A percentile compares a stretch with the other conserved stretches of the same genome.
Evolutionary conservation across 1,139 yeast species (phyloP).

Genomic region (Geotrichum australiense): DNA sequence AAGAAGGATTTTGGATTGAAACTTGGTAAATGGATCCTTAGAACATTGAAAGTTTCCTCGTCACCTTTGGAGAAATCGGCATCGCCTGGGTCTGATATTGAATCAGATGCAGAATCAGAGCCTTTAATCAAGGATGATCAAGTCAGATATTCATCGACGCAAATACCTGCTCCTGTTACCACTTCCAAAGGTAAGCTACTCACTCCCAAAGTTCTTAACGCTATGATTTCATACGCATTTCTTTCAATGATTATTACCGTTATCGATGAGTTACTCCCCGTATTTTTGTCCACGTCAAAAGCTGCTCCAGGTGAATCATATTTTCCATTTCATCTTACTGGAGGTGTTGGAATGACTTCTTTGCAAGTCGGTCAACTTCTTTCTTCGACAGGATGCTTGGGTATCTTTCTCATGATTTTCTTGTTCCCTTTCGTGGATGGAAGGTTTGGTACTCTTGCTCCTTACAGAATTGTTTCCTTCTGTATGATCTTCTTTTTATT

Average conservation of each 20-base stretch:
- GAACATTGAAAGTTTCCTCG: background rate
- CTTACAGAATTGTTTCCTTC: slow-evolving; percentile 39
- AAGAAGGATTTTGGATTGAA: slow-evolving; percentile 47
- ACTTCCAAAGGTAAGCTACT: slow-evolving; percentile 8
- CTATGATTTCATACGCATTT: slow-evolving; percentile 36
- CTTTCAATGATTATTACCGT: slow-evolving; percentile 49
- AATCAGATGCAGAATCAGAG: background rate
- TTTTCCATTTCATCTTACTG: slow-evolving; percentile 44
- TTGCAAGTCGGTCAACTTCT: slow-evolving; percentile 48
- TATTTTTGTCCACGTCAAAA: slow-evolving; percentile 45
- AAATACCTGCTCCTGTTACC: slow-evolving; percentile 2
- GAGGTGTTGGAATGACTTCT: slow-evolving; percentile 45
- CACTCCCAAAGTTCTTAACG: slow-evolving; percentile 38
- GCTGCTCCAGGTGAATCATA: slow-evolving; percentile 27
- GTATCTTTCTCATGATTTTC: slow-evolving; percentile 46
- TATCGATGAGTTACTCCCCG: slow-evolving; percentile 53
- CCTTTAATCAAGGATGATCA: slow-evolving; percentile 1
- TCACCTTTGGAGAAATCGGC: background rate
- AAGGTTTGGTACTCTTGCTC: slow-evolving; percentile 41
- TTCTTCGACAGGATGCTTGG: slow-evolving; percentile 51
- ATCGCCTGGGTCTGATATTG: background rate
- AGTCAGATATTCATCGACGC: background rate
- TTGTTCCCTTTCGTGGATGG: slow-evolving; percentile 53
- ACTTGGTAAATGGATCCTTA: slow-evolving; percentile 43
- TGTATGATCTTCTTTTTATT: slow-evolving; percentile 46